Evolutionary conservation across 1,284 basidiomycete genomes (phyloP).

Genomic region (Apiotrichum brassicae): DNA sequence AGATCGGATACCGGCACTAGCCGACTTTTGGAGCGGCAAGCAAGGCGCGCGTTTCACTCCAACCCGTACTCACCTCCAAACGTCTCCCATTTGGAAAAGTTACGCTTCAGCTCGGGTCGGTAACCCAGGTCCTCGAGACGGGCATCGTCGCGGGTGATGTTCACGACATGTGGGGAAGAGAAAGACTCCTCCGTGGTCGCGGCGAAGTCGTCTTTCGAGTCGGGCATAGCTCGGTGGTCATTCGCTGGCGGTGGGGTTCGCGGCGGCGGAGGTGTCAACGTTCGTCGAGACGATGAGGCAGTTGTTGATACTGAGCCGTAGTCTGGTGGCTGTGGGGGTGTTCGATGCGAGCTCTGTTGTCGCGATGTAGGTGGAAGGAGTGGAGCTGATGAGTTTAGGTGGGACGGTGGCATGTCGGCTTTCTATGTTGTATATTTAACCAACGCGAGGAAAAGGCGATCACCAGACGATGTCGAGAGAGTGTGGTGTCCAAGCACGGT

Average conservation of each 20-base stretch:
- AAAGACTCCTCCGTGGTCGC: neutral
- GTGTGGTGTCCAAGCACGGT: no score
- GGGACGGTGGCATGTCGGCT: neutral
- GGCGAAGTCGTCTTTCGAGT: neutral
- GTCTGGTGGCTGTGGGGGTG: neutral
- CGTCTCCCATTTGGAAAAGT: slow-evolving; percentile 59
- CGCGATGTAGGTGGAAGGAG: neutral
- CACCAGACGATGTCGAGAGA: neutral
- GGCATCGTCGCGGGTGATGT: slow-evolving; percentile 17
- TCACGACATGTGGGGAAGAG: neutral
- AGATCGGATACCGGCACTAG: no score
- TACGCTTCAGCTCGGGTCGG: slow-evolving; percentile 64
- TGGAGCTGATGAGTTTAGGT: neutral
- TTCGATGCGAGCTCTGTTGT: no score
- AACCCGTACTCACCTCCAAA: slow-evolving; percentile 27
- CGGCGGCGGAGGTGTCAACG: no score
- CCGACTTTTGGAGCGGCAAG: no score
- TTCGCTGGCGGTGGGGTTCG: neutral
- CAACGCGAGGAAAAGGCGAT: neutral
- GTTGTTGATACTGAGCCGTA: neutral
- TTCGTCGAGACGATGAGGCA: neutral
- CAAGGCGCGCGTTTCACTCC: neutral
- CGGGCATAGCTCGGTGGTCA: neutral
- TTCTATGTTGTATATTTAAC: neutral
- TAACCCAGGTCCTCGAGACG: slow-evolving; percentile 49